These are phyloP conservation scores for Logfia minima DNA, from an alignment of 129 eudicot genomes.

Conservation along the genomic window DNA sequence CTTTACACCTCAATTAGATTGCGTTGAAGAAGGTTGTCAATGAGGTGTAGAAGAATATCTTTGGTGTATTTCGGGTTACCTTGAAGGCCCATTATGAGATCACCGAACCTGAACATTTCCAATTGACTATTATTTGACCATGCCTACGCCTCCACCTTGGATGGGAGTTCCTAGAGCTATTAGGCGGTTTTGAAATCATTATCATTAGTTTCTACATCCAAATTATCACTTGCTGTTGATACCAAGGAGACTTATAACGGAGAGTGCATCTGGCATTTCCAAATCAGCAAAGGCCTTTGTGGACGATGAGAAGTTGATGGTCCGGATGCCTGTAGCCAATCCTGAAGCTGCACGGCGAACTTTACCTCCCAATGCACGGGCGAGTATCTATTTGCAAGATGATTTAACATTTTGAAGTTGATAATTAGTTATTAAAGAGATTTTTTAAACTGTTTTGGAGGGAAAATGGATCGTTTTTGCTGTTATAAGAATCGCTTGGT, in stretches of 20 bases:
- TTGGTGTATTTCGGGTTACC: constrained; percentile 88
- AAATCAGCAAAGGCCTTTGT: constrained; percentile 34
- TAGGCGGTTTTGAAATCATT: neutral
- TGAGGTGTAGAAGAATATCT: constrained; percentile 66
- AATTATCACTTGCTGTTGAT: neutral
- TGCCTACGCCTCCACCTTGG: constrained; percentile 69
- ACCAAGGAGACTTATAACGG: neutral
- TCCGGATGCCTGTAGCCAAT: constrained; percentile 67
- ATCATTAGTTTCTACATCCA: neutral
- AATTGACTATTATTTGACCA: constrained; percentile 63
- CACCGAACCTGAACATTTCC: constrained; percentile 68
- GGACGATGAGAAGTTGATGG: constrained; percentile 47
- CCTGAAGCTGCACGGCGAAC: constrained; percentile 52
- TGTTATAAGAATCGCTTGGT: no score
- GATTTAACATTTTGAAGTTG: neutral
- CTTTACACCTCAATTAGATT: constrained; percentile 47
- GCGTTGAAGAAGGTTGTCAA: constrained; percentile 61
- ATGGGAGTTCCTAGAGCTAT: constrained; percentile 70
- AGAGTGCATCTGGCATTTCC: constrained; percentile 41
- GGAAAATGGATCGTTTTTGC: no score
- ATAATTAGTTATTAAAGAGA: no score
- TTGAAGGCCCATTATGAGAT: constrained; percentile 84
- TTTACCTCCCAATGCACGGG: constrained; percentile 74
- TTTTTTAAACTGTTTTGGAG: no score
- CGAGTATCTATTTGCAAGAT: constrained; percentile 36